A percentile compares a stretch with the other conserved stretches of the same genome.
phyloP scores from a whole-genome alignment of 2,329 filamentous ascomycete genomes.

The Beauveria rudraprayagi region DNA sequence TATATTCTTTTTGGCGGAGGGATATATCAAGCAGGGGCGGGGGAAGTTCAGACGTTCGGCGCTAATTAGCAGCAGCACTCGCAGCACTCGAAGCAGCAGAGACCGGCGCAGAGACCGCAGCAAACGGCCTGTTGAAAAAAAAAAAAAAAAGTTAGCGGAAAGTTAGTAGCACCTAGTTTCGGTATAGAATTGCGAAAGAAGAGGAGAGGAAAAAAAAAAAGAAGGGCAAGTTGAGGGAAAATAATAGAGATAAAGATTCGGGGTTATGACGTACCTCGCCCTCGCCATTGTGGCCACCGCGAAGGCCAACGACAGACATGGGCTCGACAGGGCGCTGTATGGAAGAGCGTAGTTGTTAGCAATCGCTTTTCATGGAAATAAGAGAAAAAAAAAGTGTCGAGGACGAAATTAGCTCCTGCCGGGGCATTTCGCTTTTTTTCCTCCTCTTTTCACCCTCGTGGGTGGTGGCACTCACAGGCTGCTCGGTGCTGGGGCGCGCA shows the following conservation, averaged over 20 bases:
- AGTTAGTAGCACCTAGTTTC: neutral
- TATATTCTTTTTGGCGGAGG: neutral
- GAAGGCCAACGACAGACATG: constrained; percentile 26
- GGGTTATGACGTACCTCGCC: constrained; percentile 23
- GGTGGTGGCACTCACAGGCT: constrained; percentile 25
- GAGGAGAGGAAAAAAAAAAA: neutral
- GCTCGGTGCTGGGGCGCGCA: constrained; percentile 22
- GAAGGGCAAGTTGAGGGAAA: neutral
- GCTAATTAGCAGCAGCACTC: constrained; percentile 23
- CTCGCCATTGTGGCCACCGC: constrained; percentile 26
- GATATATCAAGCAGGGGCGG: neutral
- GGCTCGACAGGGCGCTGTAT: constrained; percentile 26
- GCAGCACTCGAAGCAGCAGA: constrained; percentile 31
- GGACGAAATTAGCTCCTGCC: neutral
- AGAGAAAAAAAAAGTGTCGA: neutral
- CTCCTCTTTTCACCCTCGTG: neutral
- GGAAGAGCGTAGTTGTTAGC: neutral
- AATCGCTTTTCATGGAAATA: neutral
- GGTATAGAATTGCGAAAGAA: too few relatives aligned
- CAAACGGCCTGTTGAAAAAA: constrained; percentile 25
- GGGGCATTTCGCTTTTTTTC: neutral
- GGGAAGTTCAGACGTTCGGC: neutral
- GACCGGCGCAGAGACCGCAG: constrained; percentile 32
- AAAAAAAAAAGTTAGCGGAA: constrained; percentile 5
- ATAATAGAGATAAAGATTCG: neutral